A percentile compares a stretch with the other conserved stretches of the same genome.
These are phyloP conservation scores for Breviolum minutum DNA, from an alignment of 73 alveolate genomes.

Conservation along the genomic window DNA sequence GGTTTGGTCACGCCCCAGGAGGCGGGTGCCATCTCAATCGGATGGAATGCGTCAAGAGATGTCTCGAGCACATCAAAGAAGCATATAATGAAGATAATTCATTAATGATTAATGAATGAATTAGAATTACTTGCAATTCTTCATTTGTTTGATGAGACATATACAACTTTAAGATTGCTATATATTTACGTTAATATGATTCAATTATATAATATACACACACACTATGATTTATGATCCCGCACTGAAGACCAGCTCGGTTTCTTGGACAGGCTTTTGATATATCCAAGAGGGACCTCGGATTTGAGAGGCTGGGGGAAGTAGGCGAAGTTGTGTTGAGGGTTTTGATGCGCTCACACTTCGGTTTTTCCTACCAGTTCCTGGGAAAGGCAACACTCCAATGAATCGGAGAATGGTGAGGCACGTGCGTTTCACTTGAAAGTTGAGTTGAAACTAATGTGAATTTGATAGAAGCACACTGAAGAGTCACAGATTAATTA, in stretches of 20 bases:
- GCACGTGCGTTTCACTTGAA: background rate
- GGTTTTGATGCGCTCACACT: background rate
- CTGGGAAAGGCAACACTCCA: constrained; percentile 5
- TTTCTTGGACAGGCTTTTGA: constrained; percentile 10
- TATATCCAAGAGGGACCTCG: constrained; percentile 7
- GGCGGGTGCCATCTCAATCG: background rate
- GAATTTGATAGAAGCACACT: too few relatives aligned
- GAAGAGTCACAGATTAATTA: too few relatives aligned
- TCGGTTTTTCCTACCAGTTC: background rate
- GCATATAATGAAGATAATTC: too few relatives aligned
- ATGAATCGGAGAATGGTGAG: constrained; percentile 37
- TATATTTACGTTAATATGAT: background rate
- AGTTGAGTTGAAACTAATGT: too few relatives aligned
- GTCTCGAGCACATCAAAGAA: too few relatives aligned
- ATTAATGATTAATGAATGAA: too few relatives aligned
- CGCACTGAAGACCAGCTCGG: too few relatives aligned
- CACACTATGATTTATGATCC: too few relatives aligned
- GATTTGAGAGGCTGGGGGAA: constrained; percentile 11
- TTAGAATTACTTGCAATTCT: too few relatives aligned
- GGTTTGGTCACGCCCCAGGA: constrained; percentile 43
- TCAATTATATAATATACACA: too few relatives aligned
- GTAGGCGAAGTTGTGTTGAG: background rate
- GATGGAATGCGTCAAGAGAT: too few relatives aligned
- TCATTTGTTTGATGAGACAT: background rate
- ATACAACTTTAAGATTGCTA: background rate